Conservation (phyloP, 2,329 filamentous ascomycete genomes). For the Thermochaetoides dissita region DNA sequence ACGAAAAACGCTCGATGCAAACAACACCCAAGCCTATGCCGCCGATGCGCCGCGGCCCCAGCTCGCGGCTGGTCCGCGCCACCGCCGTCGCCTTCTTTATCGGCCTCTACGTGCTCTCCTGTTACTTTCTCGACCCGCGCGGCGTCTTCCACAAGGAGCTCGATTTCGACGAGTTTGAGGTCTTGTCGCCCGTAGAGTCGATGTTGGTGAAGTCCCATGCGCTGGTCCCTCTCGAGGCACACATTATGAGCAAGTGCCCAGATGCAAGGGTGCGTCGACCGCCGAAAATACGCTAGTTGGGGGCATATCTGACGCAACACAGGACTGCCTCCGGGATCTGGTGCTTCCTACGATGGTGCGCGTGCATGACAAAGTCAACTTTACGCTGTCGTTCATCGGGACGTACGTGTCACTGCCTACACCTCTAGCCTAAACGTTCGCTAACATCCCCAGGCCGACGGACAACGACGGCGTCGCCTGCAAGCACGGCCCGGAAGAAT, state of each 20-base stretch:
- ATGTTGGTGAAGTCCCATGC: neutral
- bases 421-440: neutral
- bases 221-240: conserved; percentile 68
- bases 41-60: conserved; percentile 10
- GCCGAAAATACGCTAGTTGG: no score
- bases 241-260: conserved; percentile 96
- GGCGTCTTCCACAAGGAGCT: neutral
- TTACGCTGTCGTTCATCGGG: conserved; percentile 81
- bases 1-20: conserved; percentile 7
- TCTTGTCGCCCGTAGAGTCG: no score
- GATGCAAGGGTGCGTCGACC: conserved; percentile 50
- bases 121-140: conserved; percentile 1
- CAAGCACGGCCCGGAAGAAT: conserved; percentile 80
- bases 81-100: neutral
- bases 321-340: conserved; percentile 66
- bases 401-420: conserved; percentile 34
- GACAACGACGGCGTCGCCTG: conserved; percentile 74
- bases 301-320: neutral
- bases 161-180: neutral
- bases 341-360: conserved; percentile 78
- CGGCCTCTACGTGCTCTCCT: no score
- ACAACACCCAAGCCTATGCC: conserved; percentile 5
- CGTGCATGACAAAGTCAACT: conserved; percentile 73
- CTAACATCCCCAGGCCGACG: conserved; percentile 37
- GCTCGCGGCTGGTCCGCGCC: conserved; percentile 6